phyloP scores from a whole-genome alignment of 2,329 filamentous ascomycete genomes.

The Colletotrichum neosansevieriae region DNA sequence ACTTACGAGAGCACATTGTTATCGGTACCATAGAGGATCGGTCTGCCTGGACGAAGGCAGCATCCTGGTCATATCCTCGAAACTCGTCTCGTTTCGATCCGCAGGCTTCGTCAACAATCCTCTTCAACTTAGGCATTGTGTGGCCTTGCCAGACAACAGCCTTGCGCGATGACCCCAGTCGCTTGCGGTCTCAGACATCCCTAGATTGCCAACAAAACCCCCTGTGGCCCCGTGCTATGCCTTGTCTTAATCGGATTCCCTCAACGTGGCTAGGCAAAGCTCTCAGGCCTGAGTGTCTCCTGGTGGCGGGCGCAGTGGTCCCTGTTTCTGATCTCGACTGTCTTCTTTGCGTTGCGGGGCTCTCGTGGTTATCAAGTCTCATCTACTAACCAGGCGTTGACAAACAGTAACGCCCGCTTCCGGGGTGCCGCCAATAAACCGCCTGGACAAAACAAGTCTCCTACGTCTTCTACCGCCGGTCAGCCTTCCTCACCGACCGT shows the following conservation, averaged over 20 bases:
- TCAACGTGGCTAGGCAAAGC: slow-evolving; percentile 14
- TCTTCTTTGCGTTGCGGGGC: slow-evolving; percentile 8
- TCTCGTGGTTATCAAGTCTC: slow-evolving; percentile 29
- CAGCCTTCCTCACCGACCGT: slow-evolving; percentile 62
- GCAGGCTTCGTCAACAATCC: background rate
- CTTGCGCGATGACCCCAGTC: slow-evolving; percentile 10
- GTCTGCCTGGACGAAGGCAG: no score
- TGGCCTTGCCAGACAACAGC: background rate
- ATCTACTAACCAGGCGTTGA: slow-evolving; percentile 44
- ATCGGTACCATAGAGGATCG: no score
- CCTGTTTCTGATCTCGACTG: slow-evolving; percentile 2
- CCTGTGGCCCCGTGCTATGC: slow-evolving; percentile 17
- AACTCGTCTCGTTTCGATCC: background rate
- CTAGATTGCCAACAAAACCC: slow-evolving; percentile 24
- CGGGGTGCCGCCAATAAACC: slow-evolving; percentile 66
- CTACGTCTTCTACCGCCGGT: slow-evolving; percentile 60
- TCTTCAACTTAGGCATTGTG: background rate
- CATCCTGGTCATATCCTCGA: background rate
- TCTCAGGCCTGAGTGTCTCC: background rate
- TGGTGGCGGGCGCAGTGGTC: slow-evolving; percentile 25
- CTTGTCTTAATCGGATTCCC: slow-evolving; percentile 19
- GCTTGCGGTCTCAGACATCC: slow-evolving; percentile 33
- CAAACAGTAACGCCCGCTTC: slow-evolving; percentile 67
- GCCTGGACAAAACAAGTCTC: slow-evolving; percentile 65
- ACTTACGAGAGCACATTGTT: background rate